These are phyloP conservation scores for Zymoseptoria tritici DNA, from an alignment of 2,329 filamentous ascomycete species.

Conservation along the genomic window DNA sequence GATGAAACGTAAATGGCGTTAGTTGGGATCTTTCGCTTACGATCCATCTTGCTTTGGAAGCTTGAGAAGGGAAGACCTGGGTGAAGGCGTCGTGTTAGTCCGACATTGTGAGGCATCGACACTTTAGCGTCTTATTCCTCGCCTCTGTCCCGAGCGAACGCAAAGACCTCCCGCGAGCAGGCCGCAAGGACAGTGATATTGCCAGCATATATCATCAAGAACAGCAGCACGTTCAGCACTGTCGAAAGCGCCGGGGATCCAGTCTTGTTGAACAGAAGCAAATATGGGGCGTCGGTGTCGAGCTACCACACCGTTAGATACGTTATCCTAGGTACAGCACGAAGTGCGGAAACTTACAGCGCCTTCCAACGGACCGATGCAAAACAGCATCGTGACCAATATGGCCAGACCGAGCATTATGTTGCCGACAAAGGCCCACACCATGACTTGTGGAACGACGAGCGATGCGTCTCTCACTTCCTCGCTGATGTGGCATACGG, in stretches of 20 bases:
- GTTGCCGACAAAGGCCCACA: constrained; percentile 21
- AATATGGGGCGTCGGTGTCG: neutral
- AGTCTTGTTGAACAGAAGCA: constrained; percentile 8
- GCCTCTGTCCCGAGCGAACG: neutral
- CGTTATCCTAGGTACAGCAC: neutral
- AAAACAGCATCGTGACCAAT: constrained; percentile 13
- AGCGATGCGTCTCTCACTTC: constrained; percentile 19
- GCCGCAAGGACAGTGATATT: constrained; percentile 16
- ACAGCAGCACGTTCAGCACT: constrained; percentile 11
- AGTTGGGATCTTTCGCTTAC: constrained; percentile 11
- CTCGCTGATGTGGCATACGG: constrained; percentile 17
- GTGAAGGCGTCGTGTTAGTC: neutral
- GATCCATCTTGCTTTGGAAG: constrained; percentile 16
- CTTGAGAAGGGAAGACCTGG: constrained; percentile 5
- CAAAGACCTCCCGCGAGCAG: neutral
- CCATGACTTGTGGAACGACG: constrained; percentile 25
- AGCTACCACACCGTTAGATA: neutral
- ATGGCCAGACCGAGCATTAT: constrained; percentile 10
- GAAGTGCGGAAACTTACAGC: constrained; percentile 5
- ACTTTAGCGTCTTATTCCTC: neutral
- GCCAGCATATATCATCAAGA: constrained; percentile 13
- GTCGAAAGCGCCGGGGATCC: constrained; percentile 15
- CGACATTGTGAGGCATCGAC: neutral
- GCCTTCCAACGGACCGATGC: constrained; percentile 15
- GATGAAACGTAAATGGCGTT: constrained; percentile 15